Percentiles rank a stretch among this genome's conserved stretches.
Evolutionary conservation across 2,329 filamentous ascomycete genomes (phyloP).

Genomic region (Dothiorella sarmentorum): DNA sequence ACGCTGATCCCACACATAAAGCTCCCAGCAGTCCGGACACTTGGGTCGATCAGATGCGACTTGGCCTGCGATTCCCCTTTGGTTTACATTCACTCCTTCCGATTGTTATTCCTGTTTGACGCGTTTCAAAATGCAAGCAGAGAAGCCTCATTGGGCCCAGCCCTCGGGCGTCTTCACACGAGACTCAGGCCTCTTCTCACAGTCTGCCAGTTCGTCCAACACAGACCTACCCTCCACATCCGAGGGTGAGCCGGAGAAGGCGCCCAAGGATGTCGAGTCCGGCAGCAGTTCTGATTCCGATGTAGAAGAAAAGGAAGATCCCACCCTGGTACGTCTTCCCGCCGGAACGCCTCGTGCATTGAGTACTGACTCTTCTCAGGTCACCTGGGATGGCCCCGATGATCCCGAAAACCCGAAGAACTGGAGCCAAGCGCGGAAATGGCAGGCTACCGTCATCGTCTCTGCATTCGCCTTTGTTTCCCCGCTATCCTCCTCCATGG

Average conservation of each 20-base stretch:
- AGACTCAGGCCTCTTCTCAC: too few relatives aligned
- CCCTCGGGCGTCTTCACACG: too few relatives aligned
- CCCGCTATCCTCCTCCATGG: slow-evolving; percentile 40
- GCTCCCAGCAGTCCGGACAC: too few relatives aligned
- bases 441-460: slow-evolving; percentile 41
- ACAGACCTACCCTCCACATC: background rate
- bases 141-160: too few relatives aligned
- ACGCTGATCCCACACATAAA: too few relatives aligned
- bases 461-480: slow-evolving; percentile 40
- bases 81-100: too few relatives aligned
- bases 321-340: background rate
- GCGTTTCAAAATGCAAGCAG: too few relatives aligned
- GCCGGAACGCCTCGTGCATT: background rate
- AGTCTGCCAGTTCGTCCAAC: background rate
- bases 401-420: slow-evolving; percentile 13
- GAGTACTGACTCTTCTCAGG: background rate
- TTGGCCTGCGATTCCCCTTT: too few relatives aligned
- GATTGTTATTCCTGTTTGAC: too few relatives aligned
- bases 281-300: background rate
- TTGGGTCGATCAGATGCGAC: too few relatives aligned
- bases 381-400: slow-evolving; percentile 6
- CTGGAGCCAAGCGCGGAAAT: slow-evolving; percentile 3
- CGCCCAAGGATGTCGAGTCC: background rate
- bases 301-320: background rate
- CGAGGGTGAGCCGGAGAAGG: background rate